Base-by-base conservation (phyloP, 108 stramenopile genomes). In the Thalassiosira profunda region DNA sequence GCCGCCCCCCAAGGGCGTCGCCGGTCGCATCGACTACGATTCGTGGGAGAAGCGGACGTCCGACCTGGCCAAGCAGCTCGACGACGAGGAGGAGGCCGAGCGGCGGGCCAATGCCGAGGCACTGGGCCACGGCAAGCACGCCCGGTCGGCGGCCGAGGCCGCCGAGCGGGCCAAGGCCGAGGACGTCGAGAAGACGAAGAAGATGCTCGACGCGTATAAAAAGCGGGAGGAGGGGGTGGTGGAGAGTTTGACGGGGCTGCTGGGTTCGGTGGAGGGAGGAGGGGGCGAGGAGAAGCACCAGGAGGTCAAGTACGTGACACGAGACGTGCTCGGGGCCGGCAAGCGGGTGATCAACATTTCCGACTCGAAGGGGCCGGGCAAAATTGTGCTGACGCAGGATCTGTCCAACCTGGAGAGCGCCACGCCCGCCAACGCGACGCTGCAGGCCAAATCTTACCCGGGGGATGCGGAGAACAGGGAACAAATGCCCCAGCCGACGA, bases 381-480 rank as follows among this genome's bases (percentile, higher is more conserved):
- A 78, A 30, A 84, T 94, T 33, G 70, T 94, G 3, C 58, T 94
- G 51, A 94, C 93, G 14, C 80, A 86, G 59, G 93, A 94, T 75
- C 53, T 94, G 54, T 86, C 86, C 59, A 74, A 88, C 36, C 60
- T 94, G 57, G 87, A 91, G 79, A 91, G 86, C 46, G 67, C 74
- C 58, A 84, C 86, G 62, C 61, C 89, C 0, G 3, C 63, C 14
- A 61, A 63, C 29, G 48, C 73, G 2, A 70, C 70, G 3, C 48
- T 74, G 5, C 46, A 58, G 17, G 82, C 86, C 29, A 93, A 93
- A 64, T 79, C 79, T 15, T 92, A 86, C 63, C 33, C 76, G 23
- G 88, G 76, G 7, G 91, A 92, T 74, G 90, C 88, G 29, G 86
- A 87, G 45, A 94, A 94, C 67, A 65, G 73, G 35, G 47, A 62